phyloP scores from a whole-genome alignment of 768 basidiomycete species.

The Podaxis sp. region DNA sequence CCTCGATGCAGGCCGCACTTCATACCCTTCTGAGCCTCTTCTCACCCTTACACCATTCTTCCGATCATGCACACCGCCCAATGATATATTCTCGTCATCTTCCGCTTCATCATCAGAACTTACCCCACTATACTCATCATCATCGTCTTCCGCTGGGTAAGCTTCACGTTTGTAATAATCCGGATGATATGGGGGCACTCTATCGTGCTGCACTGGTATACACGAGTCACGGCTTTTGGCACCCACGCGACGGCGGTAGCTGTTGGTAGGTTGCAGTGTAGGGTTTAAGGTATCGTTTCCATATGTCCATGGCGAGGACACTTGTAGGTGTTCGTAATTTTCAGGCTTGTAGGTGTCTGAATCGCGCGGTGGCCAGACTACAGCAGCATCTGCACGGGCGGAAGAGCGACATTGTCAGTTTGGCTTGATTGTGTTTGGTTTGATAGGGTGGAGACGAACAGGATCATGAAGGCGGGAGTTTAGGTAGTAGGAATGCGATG shows the following conservation, averaged over 20 bases:
- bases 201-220: conserved; percentile 9
- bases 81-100: conserved; percentile 13
- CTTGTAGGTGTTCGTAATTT: conserved; percentile 40
- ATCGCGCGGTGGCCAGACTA: conserved; percentile 74
- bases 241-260: conserved; percentile 23
- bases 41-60: conserved; percentile 36
- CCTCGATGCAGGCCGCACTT: conserved; percentile 56
- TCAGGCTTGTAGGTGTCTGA: conserved; percentile 36
- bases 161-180: conserved; percentile 46
- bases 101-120: conserved; percentile 23
- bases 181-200: conserved; percentile 73
- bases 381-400: conserved; percentile 20
- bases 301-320: conserved; percentile 81
- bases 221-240: conserved; percentile 7
- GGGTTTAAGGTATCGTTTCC: conserved; percentile 78
- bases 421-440: not conserved
- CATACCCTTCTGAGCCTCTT: conserved; percentile 80
- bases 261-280: conserved; percentile 58
- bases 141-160: conserved; percentile 22
- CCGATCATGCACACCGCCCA: not conserved
- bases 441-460: conserved; percentile 2
- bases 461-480: not conserved
- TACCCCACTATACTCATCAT: conserved; percentile 24
- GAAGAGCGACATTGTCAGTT: conserved; percentile 2
- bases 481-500: conserved; percentile 13